Evolutionary conservation across 352 stramenopile species (phyloP).

Genomic region (Albugo candida): DNA sequence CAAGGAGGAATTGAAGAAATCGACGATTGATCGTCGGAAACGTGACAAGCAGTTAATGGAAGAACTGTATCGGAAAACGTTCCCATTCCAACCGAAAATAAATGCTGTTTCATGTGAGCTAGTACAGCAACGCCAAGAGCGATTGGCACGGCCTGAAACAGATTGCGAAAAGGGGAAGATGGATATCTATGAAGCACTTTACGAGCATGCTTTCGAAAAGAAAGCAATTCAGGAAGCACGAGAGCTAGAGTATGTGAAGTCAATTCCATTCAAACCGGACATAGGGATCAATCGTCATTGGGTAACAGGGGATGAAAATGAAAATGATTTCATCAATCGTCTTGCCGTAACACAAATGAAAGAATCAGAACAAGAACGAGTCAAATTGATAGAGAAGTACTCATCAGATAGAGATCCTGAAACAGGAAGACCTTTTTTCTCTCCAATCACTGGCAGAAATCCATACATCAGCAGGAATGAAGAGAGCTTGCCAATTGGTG

Average conservation of each 20-base stretch:
- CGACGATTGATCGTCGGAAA: constrained; percentile 20
- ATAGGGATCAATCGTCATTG: constrained; percentile 58
- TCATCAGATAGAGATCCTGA: constrained; percentile 28
- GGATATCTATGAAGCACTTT: constrained; percentile 30
- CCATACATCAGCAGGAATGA: constrained; percentile 57
- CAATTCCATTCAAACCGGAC: constrained; percentile 61
- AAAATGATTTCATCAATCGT: constrained; percentile 38
- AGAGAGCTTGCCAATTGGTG: constrained; percentile 40
- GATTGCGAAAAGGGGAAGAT: constrained; percentile 16
- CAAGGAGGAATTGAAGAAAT: constrained; percentile 20
- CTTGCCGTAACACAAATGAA: constrained; percentile 51
- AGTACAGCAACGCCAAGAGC: constrained; percentile 41
- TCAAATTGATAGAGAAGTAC: constrained; percentile 41
- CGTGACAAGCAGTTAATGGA: constrained; percentile 33
- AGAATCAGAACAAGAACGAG: constrained; percentile 33
- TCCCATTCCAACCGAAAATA: constrained; percentile 52
- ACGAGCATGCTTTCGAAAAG: constrained; percentile 43
- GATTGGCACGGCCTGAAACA: constrained; percentile 9
- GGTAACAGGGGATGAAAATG: constrained; percentile 7
- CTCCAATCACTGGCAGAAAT: constrained; percentile 33
- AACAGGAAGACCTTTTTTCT: constrained; percentile 46
- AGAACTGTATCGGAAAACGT: constrained; percentile 39
- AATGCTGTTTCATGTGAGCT: constrained; percentile 53
- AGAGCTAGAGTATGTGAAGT: constrained; percentile 31
- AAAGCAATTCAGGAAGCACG: constrained; percentile 18